phyloP scores from a whole-genome alignment of 441 rosid genomes.

The Erodium texanum region DNA sequence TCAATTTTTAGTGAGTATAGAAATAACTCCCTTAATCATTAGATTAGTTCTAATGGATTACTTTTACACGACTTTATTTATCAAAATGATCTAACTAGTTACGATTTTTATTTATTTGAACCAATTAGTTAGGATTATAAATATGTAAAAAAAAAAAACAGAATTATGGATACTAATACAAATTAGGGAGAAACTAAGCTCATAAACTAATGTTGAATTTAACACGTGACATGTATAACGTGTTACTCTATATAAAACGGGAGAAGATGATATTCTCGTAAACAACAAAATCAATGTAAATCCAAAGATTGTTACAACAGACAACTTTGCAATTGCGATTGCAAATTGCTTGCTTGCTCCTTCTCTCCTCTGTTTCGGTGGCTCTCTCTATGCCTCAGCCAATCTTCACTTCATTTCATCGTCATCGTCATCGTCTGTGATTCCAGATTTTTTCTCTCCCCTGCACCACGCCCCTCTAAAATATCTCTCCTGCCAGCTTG shows the following conservation, averaged over 20 bases:
- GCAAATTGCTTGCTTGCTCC: neutral
- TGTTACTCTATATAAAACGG: no score
- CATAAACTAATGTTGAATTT: neutral
- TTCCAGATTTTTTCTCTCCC: neutral
- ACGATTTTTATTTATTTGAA: no score
- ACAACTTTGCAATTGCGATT: no score
- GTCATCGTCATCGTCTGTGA: neutral
- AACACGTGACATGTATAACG: neutral
- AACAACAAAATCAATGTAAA: neutral
- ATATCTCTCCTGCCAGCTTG: conserved; percentile 32
- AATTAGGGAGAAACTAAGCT: no score
- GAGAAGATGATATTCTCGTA: neutral
- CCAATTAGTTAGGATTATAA: no score
- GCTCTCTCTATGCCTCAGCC: neutral
- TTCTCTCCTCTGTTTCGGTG: neutral
- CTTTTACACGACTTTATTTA: no score
- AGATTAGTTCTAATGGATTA: no score
- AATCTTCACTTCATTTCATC: neutral
- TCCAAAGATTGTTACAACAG: neutral
- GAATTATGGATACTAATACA: no score
- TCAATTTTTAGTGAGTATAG: no score
- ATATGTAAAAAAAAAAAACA: no score
- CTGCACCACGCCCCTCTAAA: conserved; percentile 16
- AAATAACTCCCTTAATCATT: no score
- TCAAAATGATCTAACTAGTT: no score